phyloP scores from a whole-genome alignment of 768 basidiomycete genomes.

The Megacollybia marginata region DNA sequence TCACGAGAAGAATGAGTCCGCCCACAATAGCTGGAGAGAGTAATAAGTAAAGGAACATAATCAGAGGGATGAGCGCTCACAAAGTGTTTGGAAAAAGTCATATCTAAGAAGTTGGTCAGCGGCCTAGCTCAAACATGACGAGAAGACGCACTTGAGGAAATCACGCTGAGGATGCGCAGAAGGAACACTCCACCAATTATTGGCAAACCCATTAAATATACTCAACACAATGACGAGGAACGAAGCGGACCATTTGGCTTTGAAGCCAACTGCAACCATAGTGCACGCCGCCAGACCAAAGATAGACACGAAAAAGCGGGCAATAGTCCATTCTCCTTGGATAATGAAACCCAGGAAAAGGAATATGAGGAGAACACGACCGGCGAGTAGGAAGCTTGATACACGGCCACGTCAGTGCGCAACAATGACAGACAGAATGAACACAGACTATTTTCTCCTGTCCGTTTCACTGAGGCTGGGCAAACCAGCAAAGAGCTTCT shows the following conservation, averaged over 20 bases:
- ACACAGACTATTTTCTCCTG: slow-evolving; percentile 91
- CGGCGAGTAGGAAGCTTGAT: slow-evolving; percentile 83
- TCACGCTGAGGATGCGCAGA: slow-evolving; percentile 91
- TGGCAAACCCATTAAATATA: slow-evolving; percentile 95
- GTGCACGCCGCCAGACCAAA: slow-evolving; percentile 86
- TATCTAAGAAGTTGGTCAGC: slow-evolving; percentile 49
- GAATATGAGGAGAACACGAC: slow-evolving; percentile 96
- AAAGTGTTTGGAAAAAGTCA: slow-evolving; percentile 98
- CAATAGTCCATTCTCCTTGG: slow-evolving; percentile 86
- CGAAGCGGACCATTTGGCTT: slow-evolving; percentile 96
- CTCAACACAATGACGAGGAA: slow-evolving; percentile 91
- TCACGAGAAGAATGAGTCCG: slow-evolving; percentile 93
- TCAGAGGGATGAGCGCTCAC: slow-evolving; percentile 22
- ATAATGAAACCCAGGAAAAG: slow-evolving; percentile 97
- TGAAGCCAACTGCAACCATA: slow-evolving; percentile 98
- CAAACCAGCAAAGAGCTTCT: slow-evolving; percentile 84
- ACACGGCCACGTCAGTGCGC: slow-evolving; percentile 2
- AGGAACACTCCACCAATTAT: slow-evolving; percentile 98
- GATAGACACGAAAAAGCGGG: slow-evolving; percentile 80
- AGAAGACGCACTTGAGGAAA: slow-evolving; percentile 82
- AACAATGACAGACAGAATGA: neutral
- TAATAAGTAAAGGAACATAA: slow-evolving; percentile 2
- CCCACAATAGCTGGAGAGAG: slow-evolving; percentile 73
- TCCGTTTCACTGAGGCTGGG: slow-evolving; percentile 90
- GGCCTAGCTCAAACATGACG: neutral